Conservation (phyloP, 306 rosid species). For the Spatholobus suberectus region DNA sequence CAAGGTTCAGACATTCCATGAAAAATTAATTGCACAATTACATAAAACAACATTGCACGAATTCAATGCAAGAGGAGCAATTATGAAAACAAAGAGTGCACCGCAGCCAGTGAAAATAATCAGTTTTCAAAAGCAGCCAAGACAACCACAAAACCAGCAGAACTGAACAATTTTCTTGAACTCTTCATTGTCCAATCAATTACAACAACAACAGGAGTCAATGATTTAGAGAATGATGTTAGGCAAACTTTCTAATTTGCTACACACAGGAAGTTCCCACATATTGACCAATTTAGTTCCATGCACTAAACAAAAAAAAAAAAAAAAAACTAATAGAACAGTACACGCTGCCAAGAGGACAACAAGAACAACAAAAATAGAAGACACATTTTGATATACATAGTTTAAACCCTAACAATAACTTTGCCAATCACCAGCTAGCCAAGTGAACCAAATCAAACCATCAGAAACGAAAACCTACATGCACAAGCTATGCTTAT, state of each 20-base stretch:
- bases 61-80: slow-evolving; percentile 31
- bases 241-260: neutral
- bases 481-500: neutral
- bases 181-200: slow-evolving; percentile 26
- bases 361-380: neutral
- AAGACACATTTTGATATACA: slow-evolving; percentile 18
- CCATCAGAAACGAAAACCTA: neutral
- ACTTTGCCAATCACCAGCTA: slow-evolving; percentile 18
- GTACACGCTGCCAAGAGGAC: neutral
- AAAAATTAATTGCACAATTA: neutral
- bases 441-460: slow-evolving; percentile 26
- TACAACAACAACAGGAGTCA: neutral
- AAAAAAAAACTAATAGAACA: slow-evolving; percentile 6
- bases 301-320: neutral
- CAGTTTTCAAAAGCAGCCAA: slow-evolving; percentile 22
- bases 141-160: neutral
- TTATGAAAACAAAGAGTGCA: neutral
- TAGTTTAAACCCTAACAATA: slow-evolving; percentile 14
- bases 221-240: slow-evolving; percentile 19
- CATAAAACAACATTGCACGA: slow-evolving; percentile 13
- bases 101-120: neutral
- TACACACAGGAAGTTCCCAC: neutral
- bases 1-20: slow-evolving; percentile 5
- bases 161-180: slow-evolving; percentile 30
- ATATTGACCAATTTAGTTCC: neutral